A percentile compares a stretch with the other conserved stretches of the same genome.
phyloP scores from a whole-genome alignment of 2,329 filamentous ascomycete genomes.

The Diaporthe humulicola region DNA sequence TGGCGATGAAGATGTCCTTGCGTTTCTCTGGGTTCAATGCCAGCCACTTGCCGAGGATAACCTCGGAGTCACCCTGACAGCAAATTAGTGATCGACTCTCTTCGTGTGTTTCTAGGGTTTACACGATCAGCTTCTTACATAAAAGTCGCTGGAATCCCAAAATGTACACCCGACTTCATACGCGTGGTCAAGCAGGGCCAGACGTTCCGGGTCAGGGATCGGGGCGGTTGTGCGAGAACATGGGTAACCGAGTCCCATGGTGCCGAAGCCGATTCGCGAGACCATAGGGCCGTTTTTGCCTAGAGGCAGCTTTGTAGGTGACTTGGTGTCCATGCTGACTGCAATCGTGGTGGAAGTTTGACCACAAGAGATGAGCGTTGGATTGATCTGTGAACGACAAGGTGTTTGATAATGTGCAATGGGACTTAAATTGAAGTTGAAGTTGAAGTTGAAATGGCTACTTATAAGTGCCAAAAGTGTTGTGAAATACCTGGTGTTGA shows the following conservation, averaged over 20 bases:
- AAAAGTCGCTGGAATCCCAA: constrained; percentile 41
- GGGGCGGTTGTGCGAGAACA: constrained; percentile 13
- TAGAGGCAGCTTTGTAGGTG: constrained; percentile 34
- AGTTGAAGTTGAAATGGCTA: neutral
- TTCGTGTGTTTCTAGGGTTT: fast-evolving
- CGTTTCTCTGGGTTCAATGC: constrained; percentile 58
- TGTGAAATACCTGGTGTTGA: neutral
- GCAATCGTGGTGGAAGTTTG: neutral
- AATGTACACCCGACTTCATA: constrained; percentile 60
- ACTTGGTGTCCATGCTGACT: neutral
- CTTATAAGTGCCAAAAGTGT: neutral
- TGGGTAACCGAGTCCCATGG: constrained; percentile 45
- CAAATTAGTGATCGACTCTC: fast-evolving
- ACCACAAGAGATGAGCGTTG: neutral
- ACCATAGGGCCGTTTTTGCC: constrained; percentile 44
- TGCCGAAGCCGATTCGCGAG: constrained; percentile 45
- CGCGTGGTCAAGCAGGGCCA: constrained; percentile 64
- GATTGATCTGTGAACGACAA: neutral
- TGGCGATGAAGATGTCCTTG: constrained; percentile 61
- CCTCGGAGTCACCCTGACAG: constrained; percentile 55
- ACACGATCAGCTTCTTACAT: neutral
- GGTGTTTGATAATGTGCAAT: neutral
- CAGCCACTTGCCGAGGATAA: constrained; percentile 60
- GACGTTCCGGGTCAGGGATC: constrained; percentile 62
- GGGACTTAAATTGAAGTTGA: neutral